These are phyloP conservation scores for Apophysomyces ossiformis DNA, from an alignment of 371 early-diverging fungal genomes.

Conservation along the genomic window DNA sequence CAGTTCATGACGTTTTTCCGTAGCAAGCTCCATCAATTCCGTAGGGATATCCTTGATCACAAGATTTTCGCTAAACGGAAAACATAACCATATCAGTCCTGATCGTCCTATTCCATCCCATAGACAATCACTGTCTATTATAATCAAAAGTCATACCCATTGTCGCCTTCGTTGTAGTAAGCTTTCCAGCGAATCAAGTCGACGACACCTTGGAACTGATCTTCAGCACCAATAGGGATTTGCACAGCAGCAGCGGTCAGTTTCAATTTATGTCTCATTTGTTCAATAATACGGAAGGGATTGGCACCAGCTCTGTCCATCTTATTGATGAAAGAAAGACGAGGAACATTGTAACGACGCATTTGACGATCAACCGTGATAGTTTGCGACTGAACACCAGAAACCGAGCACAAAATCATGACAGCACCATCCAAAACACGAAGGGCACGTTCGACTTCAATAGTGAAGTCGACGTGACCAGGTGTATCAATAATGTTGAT, in stretches of 20 bases:
- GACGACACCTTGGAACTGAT: conserved; percentile 90
- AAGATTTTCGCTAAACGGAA: conserved; percentile 59
- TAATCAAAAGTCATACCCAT: conserved; percentile 64
- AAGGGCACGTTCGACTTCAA: conserved; percentile 91
- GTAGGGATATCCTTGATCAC: conserved; percentile 79
- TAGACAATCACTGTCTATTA: too few species aligned
- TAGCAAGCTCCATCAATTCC: conserved; percentile 73
- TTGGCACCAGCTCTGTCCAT: conserved; percentile 96
- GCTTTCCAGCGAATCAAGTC: conserved; percentile 90
- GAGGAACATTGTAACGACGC: conserved; percentile 88
- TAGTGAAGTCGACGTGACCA: conserved; percentile 93
- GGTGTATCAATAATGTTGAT: conserved; percentile 94
- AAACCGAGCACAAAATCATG: conserved; percentile 83
- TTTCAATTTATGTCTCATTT: conserved; percentile 88
- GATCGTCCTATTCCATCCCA: too few species aligned
- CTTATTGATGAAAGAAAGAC: conserved; percentile 91
- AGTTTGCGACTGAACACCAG: conserved; percentile 93
- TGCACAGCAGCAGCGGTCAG: conserved; percentile 92
- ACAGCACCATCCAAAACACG: conserved; percentile 93
- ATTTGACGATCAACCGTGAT: conserved; percentile 97
- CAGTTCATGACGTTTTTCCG: conserved; percentile 78
- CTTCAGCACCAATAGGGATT: conserved; percentile 93
- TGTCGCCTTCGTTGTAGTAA: conserved; percentile 85
- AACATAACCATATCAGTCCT: neutral
- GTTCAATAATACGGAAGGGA: conserved; percentile 90